Evolutionary conservation across 768 basidiomycete genomes (phyloP).

Genomic region (Boletus rubescentipes): DNA sequence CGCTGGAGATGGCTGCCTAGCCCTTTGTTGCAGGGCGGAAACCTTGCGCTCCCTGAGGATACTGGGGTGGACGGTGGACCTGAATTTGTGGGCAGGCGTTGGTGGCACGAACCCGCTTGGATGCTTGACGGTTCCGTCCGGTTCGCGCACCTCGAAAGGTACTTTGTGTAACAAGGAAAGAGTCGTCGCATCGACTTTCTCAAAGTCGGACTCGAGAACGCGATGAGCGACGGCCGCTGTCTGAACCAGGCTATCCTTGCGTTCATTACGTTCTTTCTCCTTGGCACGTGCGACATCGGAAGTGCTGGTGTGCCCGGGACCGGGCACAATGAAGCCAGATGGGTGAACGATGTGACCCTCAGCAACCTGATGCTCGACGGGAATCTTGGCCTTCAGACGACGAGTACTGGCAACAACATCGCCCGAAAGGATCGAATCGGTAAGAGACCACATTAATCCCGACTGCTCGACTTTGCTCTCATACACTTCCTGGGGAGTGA

Average conservation of each 20-base stretch:
- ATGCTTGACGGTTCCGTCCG: conserved; percentile 40
- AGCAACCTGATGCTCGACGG: conserved; percentile 23
- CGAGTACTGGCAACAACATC: conserved; percentile 30
- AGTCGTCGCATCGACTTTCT: conserved; percentile 25
- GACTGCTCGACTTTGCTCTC: conserved; percentile 3
- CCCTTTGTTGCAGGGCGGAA: conserved; percentile 7
- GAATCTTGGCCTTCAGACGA: conserved; percentile 28
- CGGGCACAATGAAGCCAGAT: conserved; percentile 32
- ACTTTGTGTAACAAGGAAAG: conserved; percentile 36
- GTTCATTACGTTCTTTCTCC: conserved; percentile 23
- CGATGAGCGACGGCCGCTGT: conserved; percentile 32
- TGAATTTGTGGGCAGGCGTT: conserved; percentile 40
- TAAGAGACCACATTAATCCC: conserved; percentile 26
- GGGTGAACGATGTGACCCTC: conserved; percentile 24
- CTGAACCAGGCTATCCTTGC: conserved; percentile 23
- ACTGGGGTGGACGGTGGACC: conserved; percentile 11
- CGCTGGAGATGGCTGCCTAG: conserved; percentile 12
- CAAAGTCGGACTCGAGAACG: conserved; percentile 32
- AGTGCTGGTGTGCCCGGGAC: conserved; percentile 26
- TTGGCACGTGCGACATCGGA: conserved; percentile 26
- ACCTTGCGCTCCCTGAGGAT: conserved; percentile 19
- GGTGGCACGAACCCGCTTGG: conserved; percentile 46
- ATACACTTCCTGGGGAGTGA: neutral
- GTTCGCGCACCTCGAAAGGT: conserved; percentile 40
- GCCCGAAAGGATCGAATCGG: conserved; percentile 19